Evolutionary conservation across 1,284 basidiomycete species (phyloP), one percentile per base, ranked within the genome.

Genomic region (Sporisorium sorghi): DNA sequence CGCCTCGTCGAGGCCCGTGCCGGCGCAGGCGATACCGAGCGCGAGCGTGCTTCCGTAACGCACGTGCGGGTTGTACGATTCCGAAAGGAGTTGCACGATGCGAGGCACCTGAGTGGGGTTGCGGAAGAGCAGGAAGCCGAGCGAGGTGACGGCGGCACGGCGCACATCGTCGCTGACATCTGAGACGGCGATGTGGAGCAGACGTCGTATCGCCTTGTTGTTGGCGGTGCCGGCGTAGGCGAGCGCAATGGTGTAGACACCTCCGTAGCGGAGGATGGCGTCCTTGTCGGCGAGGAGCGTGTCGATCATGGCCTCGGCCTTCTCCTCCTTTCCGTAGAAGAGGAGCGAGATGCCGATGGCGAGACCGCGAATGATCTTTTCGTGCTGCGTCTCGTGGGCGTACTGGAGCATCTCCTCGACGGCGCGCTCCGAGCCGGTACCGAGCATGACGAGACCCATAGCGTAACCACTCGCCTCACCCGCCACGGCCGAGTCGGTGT

Each of bases 351-450:
- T 73, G 49, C 83, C 83, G 39, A 84, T 80, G 50, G 83, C 83
- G 17, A 84, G 76, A 60, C 83, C 83, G 37, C 83, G 82, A 50
- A 83, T 83, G 74, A 84, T 84, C 73, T 84, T 84, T 46, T 84
- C 82, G 69, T 84, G 83, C 75, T 82, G 80, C 43, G 83, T 84
- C 64, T 84, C 83, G 63, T 83, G 83, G 1, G 83, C 83, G 56
- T 84, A 84, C 73, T 83, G 80, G 15, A 84, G 73, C 83, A 84
- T 84, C 73, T 84, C 83, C 47, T 83, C 82, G 23, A 82, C 79
- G 4, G 82, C 82, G n/a, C 72, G 65, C 51, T 77, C 73, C 7
- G 77, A 79, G 14, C 69, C 83, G 14, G 83, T 84, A 39, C 82
- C 83, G 23, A 84, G 78, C 76, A 83, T 82, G 59, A 84, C 81